Evolutionary conservation across 345 rosid species (phyloP).

Genomic region (Lumnitzera littorea): DNA sequence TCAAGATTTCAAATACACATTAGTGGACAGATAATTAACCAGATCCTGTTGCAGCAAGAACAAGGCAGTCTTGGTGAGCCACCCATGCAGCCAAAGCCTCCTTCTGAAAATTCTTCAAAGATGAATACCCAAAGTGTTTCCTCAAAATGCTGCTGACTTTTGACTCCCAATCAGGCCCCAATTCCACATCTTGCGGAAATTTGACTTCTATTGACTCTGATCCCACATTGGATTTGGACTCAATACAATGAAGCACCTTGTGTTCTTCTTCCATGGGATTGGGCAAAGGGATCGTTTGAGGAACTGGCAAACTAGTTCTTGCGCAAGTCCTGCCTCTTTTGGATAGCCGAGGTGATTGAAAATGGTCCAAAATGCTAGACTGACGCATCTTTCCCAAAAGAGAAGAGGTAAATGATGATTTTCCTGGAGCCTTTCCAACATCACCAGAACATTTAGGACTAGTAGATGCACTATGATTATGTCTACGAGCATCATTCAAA

Average conservation of each 20-base stretch:
- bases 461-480: slow-evolving; percentile 16
- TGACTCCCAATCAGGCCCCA: slow-evolving; percentile 50
- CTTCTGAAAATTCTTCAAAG: slow-evolving; percentile 66
- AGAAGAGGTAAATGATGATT: slow-evolving; percentile 20
- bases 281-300: slow-evolving; percentile 17
- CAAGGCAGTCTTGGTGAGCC: slow-evolving; percentile 68
- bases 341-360: slow-evolving; percentile 20
- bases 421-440: slow-evolving; percentile 19
- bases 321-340: slow-evolving; percentile 19
- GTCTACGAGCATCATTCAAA: slow-evolving; percentile 29
- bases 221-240: slow-evolving; percentile 7
- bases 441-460: slow-evolving; percentile 18
- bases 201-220: slow-evolving; percentile 13
- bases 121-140: slow-evolving; percentile 52
- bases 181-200: slow-evolving; percentile 22
- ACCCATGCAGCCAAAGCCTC: slow-evolving; percentile 75
- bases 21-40: slow-evolving; percentile 29
- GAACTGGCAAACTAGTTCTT: slow-evolving; percentile 12
- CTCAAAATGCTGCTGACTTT: slow-evolving; percentile 36
- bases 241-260: slow-evolving; percentile 4
- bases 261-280: slow-evolving; percentile 13
- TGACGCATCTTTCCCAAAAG: slow-evolving; percentile 31
- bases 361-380: slow-evolving; percentile 57
- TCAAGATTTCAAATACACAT: background rate
- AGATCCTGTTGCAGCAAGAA: slow-evolving; percentile 91